Conservation (phyloP, 2,329 filamentous ascomycete species). For the Leptographium wingfieldii region DNA sequence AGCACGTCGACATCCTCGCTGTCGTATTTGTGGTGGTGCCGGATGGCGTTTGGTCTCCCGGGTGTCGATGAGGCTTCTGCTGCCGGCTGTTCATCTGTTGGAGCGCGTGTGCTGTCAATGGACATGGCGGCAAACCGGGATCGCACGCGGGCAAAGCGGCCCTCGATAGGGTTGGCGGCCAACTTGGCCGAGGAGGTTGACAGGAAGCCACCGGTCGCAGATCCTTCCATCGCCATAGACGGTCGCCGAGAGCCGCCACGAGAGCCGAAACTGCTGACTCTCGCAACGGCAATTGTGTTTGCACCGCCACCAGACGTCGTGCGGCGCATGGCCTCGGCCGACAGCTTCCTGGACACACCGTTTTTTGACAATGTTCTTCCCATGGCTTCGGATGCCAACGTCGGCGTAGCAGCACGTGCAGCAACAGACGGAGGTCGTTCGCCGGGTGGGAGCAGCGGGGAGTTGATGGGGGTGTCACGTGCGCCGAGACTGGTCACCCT, state of each 20-base stretch:
- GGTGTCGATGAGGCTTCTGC: neutral
- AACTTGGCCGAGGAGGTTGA: neutral
- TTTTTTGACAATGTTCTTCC: constrained; percentile 35
- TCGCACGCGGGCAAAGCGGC: neutral
- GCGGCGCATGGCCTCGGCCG: constrained; percentile 34
- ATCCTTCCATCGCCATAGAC: neutral
- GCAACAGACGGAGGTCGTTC: neutral
- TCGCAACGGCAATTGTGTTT: neutral
- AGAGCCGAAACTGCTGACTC: neutral
- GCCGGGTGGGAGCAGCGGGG: constrained; percentile 24
- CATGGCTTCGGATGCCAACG: constrained; percentile 31
- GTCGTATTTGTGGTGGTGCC: constrained; percentile 10
- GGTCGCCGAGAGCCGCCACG: neutral
- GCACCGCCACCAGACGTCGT: constrained; percentile 31
- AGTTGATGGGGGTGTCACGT: constrained; percentile 41
- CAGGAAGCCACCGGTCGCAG: neutral
- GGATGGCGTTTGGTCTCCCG: constrained; percentile 2
- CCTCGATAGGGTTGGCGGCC: neutral
- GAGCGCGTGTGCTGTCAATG: neutral
- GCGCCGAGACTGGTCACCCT: constrained; percentile 48
- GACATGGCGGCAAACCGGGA: neutral
- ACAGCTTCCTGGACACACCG: neutral
- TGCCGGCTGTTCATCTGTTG: neutral
- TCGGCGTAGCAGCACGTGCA: neutral
- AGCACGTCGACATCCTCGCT: constrained; percentile 20